phyloP scores from a whole-genome alignment of 2,329 filamentous ascomycete genomes.

The Diaporthe australafricana region DNA sequence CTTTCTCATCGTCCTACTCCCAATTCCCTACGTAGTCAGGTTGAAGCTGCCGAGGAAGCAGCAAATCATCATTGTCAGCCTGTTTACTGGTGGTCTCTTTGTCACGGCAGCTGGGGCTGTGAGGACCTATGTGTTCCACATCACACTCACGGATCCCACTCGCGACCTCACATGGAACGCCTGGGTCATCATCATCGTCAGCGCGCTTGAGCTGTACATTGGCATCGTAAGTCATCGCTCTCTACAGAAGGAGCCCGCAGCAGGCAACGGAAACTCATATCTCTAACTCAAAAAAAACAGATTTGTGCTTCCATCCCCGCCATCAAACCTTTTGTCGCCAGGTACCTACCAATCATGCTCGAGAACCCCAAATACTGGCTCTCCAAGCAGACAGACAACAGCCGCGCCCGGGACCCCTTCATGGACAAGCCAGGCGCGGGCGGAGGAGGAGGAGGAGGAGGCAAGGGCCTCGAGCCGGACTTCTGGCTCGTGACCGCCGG shows the following conservation, averaged over 20 bases:
- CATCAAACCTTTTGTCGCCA: conserved; percentile 57
- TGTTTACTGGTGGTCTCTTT: conserved; percentile 63
- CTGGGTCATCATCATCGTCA: conserved; percentile 50
- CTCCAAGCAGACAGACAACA: conserved; percentile 21
- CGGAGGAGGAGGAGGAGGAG: no score
- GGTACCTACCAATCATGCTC: conserved; percentile 48
- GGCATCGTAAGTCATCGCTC: conserved; percentile 51
- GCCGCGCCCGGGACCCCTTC: background rate
- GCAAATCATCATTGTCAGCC: conserved; percentile 55
- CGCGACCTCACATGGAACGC: conserved; percentile 51
- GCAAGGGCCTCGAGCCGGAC: conserved; percentile 26
- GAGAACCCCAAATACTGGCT: conserved; percentile 32
- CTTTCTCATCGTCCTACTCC: conserved; percentile 64
- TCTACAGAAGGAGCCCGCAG: background rate
- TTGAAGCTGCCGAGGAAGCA: conserved; percentile 60
- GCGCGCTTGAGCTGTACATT: conserved; percentile 54
- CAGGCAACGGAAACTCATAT: background rate
- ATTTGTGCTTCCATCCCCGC: conserved; percentile 58
- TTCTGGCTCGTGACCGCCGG: conserved; percentile 27
- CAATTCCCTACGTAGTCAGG: conserved; percentile 58
- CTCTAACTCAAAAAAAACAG: conserved; percentile 40
- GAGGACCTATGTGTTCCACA: conserved; percentile 51
- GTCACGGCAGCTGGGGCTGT: conserved; percentile 54
- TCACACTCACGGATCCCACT: conserved; percentile 42
- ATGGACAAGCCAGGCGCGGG: background rate